A percentile compares a stretch with the other conserved stretches of the same genome.
Evolutionary conservation across 1,284 basidiomycete species (phyloP).

Genomic region (Schizophyllum amplum): DNA sequence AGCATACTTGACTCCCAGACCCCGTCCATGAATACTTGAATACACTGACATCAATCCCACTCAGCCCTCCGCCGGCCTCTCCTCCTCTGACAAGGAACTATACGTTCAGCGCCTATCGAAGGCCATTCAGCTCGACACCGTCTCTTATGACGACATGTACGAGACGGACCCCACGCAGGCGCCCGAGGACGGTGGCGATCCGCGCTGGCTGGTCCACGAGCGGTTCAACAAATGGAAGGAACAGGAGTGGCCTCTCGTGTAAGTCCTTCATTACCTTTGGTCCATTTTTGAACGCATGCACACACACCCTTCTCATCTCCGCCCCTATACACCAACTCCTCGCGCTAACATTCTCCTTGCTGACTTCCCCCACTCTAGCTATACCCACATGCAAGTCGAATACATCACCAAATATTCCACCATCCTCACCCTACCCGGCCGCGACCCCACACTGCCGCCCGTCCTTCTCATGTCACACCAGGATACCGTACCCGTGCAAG

Average conservation of each 20-base stretch:
- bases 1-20: not conserved
- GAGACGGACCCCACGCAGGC: not conserved
- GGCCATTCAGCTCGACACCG: not conserved
- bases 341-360: not conserved
- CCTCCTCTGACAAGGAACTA: not conserved
- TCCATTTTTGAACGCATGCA: too few relatives aligned
- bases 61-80: too few relatives aligned
- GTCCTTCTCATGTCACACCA: constrained; percentile 10
- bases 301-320: too few relatives aligned
- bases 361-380: not conserved
- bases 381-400: not conserved
- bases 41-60: too few relatives aligned
- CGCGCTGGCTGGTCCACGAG: not conserved
- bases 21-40: not conserved
- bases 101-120: not conserved
- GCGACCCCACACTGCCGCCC: not conserved
- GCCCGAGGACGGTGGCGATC: not conserved
- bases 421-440: not conserved
- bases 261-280: not conserved
- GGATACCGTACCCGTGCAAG: constrained; percentile 9
- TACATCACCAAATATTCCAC: not conserved
- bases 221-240: not conserved
- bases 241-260: not conserved
- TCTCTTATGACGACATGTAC: not conserved
- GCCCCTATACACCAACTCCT: too few relatives aligned